phyloP scores from a whole-genome alignment of 495 filamentous ascomycete genomes.

The Saxophila tyrrhenica region DNA sequence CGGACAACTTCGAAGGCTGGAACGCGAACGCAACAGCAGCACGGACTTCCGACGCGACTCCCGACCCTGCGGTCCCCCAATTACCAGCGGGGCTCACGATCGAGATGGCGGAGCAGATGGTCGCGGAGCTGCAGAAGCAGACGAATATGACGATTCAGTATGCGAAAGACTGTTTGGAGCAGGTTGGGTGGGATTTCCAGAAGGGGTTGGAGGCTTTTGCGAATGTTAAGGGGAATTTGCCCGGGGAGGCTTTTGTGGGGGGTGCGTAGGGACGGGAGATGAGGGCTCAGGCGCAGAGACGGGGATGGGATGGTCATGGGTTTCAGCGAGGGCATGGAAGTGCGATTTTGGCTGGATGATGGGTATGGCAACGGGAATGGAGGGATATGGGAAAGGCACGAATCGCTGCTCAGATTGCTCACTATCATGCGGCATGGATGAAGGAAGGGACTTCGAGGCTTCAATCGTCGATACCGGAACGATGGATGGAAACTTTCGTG shows the following conservation, averaged over 20 bases:
- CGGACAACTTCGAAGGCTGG: slow-evolving; percentile 29
- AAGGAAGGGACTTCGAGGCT: too few relatives aligned
- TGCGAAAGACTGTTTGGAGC: slow-evolving; percentile 57
- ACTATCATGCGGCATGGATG: too few relatives aligned
- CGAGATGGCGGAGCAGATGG: slow-evolving; percentile 40
- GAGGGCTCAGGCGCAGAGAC: too few relatives aligned
- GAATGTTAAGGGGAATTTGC: slow-evolving; percentile 32
- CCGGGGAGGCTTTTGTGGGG: slow-evolving; percentile 18
- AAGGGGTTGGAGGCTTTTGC: slow-evolving; percentile 56
- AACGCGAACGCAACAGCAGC: slow-evolving; percentile 16
- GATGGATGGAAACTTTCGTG: too few relatives aligned
- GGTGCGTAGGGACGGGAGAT: slow-evolving; percentile 6
- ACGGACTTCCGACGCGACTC: not conserved
- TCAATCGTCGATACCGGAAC: too few relatives aligned
- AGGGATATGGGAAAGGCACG: too few relatives aligned
- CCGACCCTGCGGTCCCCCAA: slow-evolving; percentile 1
- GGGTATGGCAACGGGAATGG: too few relatives aligned
- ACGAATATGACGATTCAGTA: slow-evolving; percentile 65
- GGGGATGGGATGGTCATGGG: too few relatives aligned
- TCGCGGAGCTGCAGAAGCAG: slow-evolving; percentile 51
- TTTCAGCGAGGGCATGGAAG: too few relatives aligned
- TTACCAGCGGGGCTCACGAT: slow-evolving; percentile 15
- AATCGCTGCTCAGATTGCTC: too few relatives aligned
- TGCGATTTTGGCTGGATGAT: too few relatives aligned
- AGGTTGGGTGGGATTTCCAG: slow-evolving; percentile 65